Percentiles rank a stretch among this genome's conserved stretches.
Conservation (phyloP, 2,329 filamentous ascomycete species). For the Graphilbum fragrans region DNA sequence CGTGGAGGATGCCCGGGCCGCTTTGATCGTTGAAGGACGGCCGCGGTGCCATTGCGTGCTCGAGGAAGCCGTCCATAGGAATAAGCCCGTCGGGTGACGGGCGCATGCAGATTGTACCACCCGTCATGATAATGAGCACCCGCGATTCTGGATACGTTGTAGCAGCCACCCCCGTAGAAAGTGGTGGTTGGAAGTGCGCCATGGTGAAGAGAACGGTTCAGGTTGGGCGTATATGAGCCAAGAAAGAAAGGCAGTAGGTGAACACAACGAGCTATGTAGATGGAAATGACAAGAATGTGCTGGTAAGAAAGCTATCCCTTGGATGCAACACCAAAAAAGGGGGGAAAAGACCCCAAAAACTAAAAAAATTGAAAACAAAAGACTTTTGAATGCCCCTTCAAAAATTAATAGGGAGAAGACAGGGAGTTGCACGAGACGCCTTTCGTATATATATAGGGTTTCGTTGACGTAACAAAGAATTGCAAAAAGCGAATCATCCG, state of each 20-base stretch:
- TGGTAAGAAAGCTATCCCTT: too few relatives aligned
- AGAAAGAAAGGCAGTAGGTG: too few relatives aligned
- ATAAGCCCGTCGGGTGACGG: slow-evolving; percentile 68
- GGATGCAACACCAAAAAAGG: too few relatives aligned
- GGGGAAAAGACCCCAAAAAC: too few relatives aligned
- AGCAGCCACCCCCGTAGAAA: slow-evolving; percentile 6
- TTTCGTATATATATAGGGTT: too few relatives aligned
- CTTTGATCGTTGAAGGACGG: slow-evolving; percentile 77
- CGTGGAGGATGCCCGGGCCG: slow-evolving; percentile 34
- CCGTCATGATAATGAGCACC: slow-evolving; percentile 84
- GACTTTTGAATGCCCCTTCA: too few relatives aligned
- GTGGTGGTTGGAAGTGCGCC: background rate
- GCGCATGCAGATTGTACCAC: slow-evolving; percentile 85
- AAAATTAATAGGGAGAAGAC: background rate
- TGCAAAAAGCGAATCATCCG: too few relatives aligned
- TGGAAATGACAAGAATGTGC: too few relatives aligned
- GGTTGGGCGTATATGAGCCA: background rate
- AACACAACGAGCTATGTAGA: too few relatives aligned
- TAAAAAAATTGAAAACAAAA: too few relatives aligned
- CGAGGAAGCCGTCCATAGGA: slow-evolving; percentile 68
- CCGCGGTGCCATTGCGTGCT: slow-evolving; percentile 68
- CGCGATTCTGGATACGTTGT: slow-evolving; percentile 55
- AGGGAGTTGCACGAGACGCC: background rate
- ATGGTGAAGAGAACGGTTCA: background rate
- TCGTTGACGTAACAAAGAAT: too few relatives aligned